phyloP scores from a whole-genome alignment of 257 asterid genomes.

The Thymus quinquecostatus region DNA sequence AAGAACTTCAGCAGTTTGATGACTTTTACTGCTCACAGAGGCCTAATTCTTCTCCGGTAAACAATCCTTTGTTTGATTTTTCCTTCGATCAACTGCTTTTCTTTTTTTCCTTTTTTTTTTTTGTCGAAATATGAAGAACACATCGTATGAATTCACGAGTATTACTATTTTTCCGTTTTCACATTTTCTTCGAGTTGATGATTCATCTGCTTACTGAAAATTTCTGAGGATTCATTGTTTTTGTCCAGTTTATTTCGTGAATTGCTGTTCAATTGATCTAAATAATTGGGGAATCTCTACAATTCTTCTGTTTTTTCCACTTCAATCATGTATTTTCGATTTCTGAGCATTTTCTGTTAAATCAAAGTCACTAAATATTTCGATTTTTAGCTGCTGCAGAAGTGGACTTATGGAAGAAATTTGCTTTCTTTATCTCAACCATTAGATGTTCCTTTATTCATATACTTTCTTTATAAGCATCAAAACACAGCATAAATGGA shows the following conservation, averaged over 20 bases:
- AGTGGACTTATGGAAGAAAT: conserved; percentile 22
- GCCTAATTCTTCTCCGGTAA: conserved; percentile 63
- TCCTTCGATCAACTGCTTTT: conserved; percentile 6
- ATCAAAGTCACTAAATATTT: conserved; percentile 9
- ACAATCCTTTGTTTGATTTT: conserved; percentile 6
- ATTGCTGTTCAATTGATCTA: conserved; percentile 30
- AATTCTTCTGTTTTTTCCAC: not conserved
- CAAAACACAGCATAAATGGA: conserved; percentile 33
- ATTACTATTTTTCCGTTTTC: not conserved
- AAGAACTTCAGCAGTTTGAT: conserved; percentile 62
- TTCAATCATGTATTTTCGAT: not conserved
- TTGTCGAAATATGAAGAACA: not conserved
- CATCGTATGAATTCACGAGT: too few relatives aligned
- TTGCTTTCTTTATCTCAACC: conserved; percentile 26
- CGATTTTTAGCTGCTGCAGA: conserved; percentile 6
- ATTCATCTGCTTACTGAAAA: not conserved
- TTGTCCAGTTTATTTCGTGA: conserved; percentile 2
- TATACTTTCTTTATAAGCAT: conserved; percentile 19
- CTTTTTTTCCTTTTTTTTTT: not conserved
- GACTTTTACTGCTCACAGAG: conserved; percentile 56
- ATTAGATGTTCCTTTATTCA: conserved; percentile 12
- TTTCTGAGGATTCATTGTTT: not conserved
- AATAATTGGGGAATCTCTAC: conserved; percentile 16
- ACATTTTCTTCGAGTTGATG: not conserved
- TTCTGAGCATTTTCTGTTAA: conserved; percentile 24